Base-by-base conservation (phyloP, 768 basidiomycete species). In the Boletales sp. region DNA sequence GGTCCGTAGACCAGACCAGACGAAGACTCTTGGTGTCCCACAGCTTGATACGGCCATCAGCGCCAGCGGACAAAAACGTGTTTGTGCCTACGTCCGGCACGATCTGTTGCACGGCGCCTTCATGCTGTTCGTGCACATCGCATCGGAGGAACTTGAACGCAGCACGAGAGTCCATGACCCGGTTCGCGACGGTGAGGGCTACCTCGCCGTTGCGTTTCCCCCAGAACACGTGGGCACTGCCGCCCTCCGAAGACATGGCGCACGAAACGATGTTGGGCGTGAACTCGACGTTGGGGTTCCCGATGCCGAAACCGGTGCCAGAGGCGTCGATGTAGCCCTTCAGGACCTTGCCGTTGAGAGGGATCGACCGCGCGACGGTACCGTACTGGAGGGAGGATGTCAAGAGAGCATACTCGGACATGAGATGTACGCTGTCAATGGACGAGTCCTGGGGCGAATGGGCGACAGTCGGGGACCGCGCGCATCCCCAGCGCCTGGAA, bases 271-370 rank as follows among this genome's bases (percentile, higher is more conserved):
- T 75, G 45, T 88, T 74, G 3, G 87, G 86, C 1, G 79, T 75
- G 53, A 90, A 85, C 58, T 90, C 86, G 12, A 78, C 77, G 56
- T 89, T 88, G 4, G 86, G 87, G 57, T 90, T 89, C 4, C 84
- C 85, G 45, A 81, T 75, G 3, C 84, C 83, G 15, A 81, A 55
- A 11, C 78, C 76, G 10, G 76, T 72, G 7, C 82, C 83, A 2
- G 80, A 74, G 4, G 85, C 79, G 43, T 87, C 81, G 9, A 91
- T 72, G 56, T 76, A 87, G 0, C 89, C 90, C 27, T 81, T 74
- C 8, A 89, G 68, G 43, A 90, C 70, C 58, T 80, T 85, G 41
- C 87, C 87, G 2, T 74, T 83, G 24, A 88, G 71, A 0, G 87
- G 86, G 30, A 82, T 61, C 11, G 88, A 90, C 29, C 90, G 85